Base-by-base conservation (phyloP, 768 basidiomycete genomes). In the Myochromella boudieri region DNA sequence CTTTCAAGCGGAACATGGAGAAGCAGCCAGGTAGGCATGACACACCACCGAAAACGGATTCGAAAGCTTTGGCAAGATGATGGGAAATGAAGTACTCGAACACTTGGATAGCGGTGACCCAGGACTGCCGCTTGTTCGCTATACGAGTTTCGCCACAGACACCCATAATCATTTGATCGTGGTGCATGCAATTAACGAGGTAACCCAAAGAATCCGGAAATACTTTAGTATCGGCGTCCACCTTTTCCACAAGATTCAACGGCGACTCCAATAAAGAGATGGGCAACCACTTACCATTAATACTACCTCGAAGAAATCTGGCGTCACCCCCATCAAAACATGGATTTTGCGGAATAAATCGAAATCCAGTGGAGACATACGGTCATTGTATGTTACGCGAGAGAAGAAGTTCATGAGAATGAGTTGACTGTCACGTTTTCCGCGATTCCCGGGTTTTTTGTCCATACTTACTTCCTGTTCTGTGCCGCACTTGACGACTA, bases 351-450 rank as follows among this genome's bases (percentile, higher is more conserved):
- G 83, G 77, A 99, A 99, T 27, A 99, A 75, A 69, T 99, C 97
- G 62, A 92, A 99, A 64, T 99, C 97, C 58, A 99, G 79, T 6
- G 97, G 97, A 21, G 81, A 81, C 95, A 99, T 98, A 49, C 95
- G 89, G 64, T 99, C 97, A 66, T 99, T 98, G 69, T 98, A 99
- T 14, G 97, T 99, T 58, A 99, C 97, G 37, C 91, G 85, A 39
- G 93, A 95, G 74, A 98, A 98, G 67, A 99, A 99, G 71, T 97
- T 97, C 97, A 99, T 99, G 59, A 99, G 78, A 61, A 99, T 91
- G 55, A 99, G 85, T 64, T 99, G 97, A 67, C 91, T 93, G 71
- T 99, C 97, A 33, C 97, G 88, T 68, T 99, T 99, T 58, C 97
- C 97, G 56, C 97, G 82, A 70, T 99, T 99, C 20, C 97, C 97